Evolutionary conservation across 495 filamentous ascomycete genomes (phyloP), one percentile per base, ranked within the genome.

Genomic region (Hypoxylon intermedium): DNA sequence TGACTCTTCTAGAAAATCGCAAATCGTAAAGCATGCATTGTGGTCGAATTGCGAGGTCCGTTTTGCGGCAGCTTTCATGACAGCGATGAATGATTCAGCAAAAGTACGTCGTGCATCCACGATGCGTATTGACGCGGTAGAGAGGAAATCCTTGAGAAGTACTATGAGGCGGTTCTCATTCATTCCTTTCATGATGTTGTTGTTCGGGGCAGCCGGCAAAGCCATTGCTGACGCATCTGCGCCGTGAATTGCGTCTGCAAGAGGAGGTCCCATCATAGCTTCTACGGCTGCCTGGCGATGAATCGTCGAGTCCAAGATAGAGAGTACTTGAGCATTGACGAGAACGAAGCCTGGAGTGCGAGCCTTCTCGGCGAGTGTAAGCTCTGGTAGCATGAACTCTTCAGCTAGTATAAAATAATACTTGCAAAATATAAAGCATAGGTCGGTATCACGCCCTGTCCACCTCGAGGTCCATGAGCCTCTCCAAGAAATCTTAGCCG

Each of bases 371-470:
- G 82, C 74, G 18, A 82, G 67, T n/a, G 82, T 70, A 24, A 82
- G 67, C 6, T 87, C 84, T 1, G 79, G 58, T 0, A 90, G 89
- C 42, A 96, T 76, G 66, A 92, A 93, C 54, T 95, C 91, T 20
- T 88, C 85, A 33, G 89, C 83, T 5, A 98, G 75, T 40, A 93
- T 85, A 69, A 95, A 88, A 60, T 90, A 94, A 69, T 94, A 87
- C 75, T 96, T 97, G 72, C 87, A 85, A 72, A 98, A 98, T 12
- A 97, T 87, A 75, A 89, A 98, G 67, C 98, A 90, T 40, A 98
- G 76, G 74, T 97, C 94, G 9, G 89, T 96, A 60, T 98, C 94
- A 13, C 87, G 85, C 6, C 94, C 94, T 60, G 82, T 86, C 94
- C 94, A 98, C 44, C 92, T 85, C 23, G 85, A 82, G 4, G 88